phyloP scores from a whole-genome alignment of 2,329 filamentous ascomycete genomes.

The Apiospora hydei region DNA sequence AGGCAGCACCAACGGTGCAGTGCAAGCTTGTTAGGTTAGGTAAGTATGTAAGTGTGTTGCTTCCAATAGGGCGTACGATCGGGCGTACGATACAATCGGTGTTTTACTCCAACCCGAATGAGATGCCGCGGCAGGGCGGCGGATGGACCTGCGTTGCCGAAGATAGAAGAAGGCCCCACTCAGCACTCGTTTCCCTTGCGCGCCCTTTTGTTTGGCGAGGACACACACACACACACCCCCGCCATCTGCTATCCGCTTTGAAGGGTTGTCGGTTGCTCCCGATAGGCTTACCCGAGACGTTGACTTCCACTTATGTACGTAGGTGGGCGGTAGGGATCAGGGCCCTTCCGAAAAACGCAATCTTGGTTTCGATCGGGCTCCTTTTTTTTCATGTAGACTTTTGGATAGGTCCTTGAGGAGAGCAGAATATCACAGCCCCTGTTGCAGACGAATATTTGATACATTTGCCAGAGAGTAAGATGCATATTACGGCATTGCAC shows the following conservation, averaged over 20 bases:
- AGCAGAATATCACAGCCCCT: background rate
- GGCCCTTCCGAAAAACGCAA: background rate
- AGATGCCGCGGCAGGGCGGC: background rate
- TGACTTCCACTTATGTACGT: slow-evolving; percentile 12
- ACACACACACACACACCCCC: slow-evolving; percentile 1
- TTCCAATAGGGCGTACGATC: background rate
- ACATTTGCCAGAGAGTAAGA: background rate
- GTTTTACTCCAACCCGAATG: background rate
- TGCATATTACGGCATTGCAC: background rate
- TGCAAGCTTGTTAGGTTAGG: background rate
- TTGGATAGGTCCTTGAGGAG: background rate
- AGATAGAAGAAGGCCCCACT: background rate
- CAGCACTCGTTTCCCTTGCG: background rate
- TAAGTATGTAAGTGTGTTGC: background rate
- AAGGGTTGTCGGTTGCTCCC: background rate
- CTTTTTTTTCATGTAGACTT: background rate
- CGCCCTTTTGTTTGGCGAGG: background rate
- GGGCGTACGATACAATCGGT: background rate
- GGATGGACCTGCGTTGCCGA: background rate
- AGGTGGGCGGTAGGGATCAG: background rate
- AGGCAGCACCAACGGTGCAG: background rate
- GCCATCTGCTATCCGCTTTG: background rate
- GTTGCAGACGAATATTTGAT: background rate
- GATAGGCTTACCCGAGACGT: background rate
- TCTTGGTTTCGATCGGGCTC: background rate